Conservation (phyloP, 306 rosid genomes). For the Carpinus fangiana region DNA sequence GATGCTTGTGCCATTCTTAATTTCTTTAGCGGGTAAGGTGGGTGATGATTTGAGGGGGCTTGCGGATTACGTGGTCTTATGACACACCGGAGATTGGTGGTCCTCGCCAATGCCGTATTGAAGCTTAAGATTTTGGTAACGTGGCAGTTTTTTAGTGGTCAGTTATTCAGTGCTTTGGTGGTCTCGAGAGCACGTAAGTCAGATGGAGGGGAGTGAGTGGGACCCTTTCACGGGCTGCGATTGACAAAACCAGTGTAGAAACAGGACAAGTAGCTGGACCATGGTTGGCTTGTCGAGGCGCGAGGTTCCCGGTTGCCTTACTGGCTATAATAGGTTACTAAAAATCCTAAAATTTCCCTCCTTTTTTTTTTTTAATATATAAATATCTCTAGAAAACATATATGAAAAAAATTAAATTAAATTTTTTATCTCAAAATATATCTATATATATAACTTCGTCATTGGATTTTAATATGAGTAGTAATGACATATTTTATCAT, state of each 20-base stretch:
- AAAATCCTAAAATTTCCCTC: no score
- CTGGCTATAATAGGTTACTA: slow-evolving; percentile 16
- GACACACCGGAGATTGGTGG: not conserved
- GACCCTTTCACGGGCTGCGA: slow-evolving; percentile 13
- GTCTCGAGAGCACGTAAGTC: not conserved
- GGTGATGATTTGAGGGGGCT: not conserved
- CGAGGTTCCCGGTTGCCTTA: slow-evolving; percentile 10
- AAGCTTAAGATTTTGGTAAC: not conserved
- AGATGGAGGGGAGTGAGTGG: slow-evolving; percentile 16
- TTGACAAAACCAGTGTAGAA: not conserved
- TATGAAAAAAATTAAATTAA: no score
- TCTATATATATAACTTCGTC: no score
- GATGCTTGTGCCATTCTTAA: not conserved
- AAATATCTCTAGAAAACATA: no score
- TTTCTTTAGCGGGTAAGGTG: not conserved
- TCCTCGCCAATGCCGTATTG: not conserved
- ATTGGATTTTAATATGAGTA: no score
- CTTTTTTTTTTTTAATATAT: no score
- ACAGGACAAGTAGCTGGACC: slow-evolving; percentile 28
- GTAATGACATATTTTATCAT: no score
- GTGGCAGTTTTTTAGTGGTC: not conserved
- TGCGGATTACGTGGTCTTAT: not conserved
- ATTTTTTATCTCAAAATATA: no score
- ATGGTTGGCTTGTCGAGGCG: slow-evolving; percentile 24
- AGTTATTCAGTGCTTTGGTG: not conserved